Conservation (phyloP, 345 rosid species). For the Eucalyptus viminalis region DNA sequence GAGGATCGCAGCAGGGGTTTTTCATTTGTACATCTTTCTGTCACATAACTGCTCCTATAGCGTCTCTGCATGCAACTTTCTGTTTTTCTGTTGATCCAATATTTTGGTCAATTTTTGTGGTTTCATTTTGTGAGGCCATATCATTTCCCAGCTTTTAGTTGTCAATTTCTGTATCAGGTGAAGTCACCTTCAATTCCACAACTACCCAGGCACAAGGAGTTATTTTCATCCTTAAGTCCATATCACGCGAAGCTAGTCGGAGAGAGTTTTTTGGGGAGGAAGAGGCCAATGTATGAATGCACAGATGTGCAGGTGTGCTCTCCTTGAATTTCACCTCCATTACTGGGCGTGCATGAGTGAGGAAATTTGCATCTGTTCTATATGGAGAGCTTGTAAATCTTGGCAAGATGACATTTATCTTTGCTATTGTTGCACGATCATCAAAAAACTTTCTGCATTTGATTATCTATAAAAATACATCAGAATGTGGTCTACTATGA, state of each 20-base stretch:
- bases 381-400: not conserved
- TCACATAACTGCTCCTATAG: not conserved
- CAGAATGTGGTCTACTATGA: not conserved
- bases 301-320: conserved; percentile 68
- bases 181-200: conserved; percentile 70
- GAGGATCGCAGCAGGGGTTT: not conserved
- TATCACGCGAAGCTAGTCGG: conserved; percentile 85
- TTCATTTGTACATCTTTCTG: not conserved
- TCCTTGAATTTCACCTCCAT: not conserved
- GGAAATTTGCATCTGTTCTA: not conserved
- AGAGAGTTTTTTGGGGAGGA: conserved; percentile 83
- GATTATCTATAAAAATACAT: not conserved
- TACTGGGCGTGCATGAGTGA: not conserved
- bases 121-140: not conserved
- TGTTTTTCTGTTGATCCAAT: not conserved
- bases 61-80: not conserved
- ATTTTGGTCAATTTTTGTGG: not conserved
- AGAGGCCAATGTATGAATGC: conserved; percentile 76
- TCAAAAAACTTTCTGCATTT: not conserved
- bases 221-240: conserved; percentile 54
- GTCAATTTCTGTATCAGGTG: conserved; percentile 19
- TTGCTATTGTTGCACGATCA: not conserved
- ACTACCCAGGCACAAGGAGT: conserved; percentile 70
- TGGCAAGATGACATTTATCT: not conserved
- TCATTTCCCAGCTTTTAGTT: not conserved